These are phyloP conservation scores for Saturnispora galanensis DNA, from an alignment of 805 yeast species.

Conservation along the genomic window DNA sequence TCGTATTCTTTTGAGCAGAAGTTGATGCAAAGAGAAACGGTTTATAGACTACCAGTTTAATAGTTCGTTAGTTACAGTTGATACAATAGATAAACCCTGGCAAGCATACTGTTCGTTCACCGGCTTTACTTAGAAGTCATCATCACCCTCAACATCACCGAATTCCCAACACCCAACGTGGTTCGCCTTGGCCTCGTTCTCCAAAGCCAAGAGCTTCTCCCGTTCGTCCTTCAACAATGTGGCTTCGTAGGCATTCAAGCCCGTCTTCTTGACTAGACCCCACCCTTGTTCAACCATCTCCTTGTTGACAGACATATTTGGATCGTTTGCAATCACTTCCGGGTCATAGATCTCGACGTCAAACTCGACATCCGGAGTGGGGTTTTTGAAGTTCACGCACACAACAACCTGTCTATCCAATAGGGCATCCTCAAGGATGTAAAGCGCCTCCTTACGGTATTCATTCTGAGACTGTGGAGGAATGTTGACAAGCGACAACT, in stretches of 20 bases:
- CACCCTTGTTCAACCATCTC: constrained; percentile 50
- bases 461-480: constrained; percentile 51
- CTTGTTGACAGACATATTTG: constrained; percentile 49
- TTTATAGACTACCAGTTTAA: too few species aligned
- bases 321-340: constrained; percentile 40
- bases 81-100: too few species aligned
- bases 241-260: constrained; percentile 28
- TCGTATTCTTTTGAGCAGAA: too few species aligned
- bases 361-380: constrained; percentile 34
- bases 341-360: constrained; percentile 49
- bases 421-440: constrained; percentile 42
- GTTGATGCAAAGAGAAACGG: too few species aligned
- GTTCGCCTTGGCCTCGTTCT: constrained; percentile 37
- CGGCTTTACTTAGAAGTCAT: constrained; percentile 16
- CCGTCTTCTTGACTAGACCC: constrained; percentile 41
- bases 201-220: constrained; percentile 32
- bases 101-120: too few species aligned
- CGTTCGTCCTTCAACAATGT: constrained; percentile 27
- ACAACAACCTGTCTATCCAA: constrained; percentile 47
- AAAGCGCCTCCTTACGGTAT: constrained; percentile 44
- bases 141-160: constrained; percentile 61
- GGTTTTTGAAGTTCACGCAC: constrained; percentile 34
- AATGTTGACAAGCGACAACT: constrained; percentile 41
- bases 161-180: constrained; percentile 67
- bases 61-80: too few species aligned